Conservation (phyloP, 1,284 basidiomycete genomes). For the Marasmius sp. region DNA sequence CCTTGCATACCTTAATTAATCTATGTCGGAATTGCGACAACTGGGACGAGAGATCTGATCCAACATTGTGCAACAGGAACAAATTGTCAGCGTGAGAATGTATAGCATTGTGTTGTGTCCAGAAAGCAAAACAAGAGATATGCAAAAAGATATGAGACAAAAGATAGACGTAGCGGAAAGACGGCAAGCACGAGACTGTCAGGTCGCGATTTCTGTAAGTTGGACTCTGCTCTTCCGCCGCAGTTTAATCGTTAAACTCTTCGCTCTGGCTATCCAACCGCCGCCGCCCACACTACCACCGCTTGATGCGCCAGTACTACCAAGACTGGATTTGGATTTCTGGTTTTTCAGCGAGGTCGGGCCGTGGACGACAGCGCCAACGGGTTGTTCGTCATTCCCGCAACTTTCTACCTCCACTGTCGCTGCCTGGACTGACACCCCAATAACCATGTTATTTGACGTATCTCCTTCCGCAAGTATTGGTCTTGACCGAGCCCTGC, state of each 20-base stretch:
- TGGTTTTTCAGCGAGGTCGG: constrained; percentile 35
- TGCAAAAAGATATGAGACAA: constrained; percentile 6
- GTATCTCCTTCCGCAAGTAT: constrained; percentile 31
- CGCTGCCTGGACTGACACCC: constrained; percentile 59
- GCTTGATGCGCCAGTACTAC: constrained; percentile 1
- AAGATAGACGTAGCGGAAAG: constrained; percentile 8
- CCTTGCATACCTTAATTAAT: background rate
- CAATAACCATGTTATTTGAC: constrained; percentile 43
- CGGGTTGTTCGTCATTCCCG: constrained; percentile 28
- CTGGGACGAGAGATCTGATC: background rate
- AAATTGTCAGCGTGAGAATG: background rate
- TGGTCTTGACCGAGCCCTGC: constrained; percentile 45
- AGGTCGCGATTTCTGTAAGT: constrained; percentile 14
- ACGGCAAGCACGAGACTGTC: constrained; percentile 5
- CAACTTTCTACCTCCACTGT: constrained; percentile 38
- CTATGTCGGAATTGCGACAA: background rate
- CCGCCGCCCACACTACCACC: constrained; percentile 23
- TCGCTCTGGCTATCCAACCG: constrained; percentile 48
- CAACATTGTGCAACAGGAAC: background rate
- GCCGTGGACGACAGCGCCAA: constrained; percentile 37
- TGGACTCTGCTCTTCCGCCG: constrained; percentile 41
- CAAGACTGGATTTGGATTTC: constrained; percentile 38
- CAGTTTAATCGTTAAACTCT: constrained; percentile 49
- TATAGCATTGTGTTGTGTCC: constrained; percentile 2
- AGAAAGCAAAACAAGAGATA: background rate